A percentile compares a stretch with the other conserved stretches of the same genome.
Evolutionary conservation across 495 filamentous ascomycete genomes (phyloP).

Genomic region (Penicillium paradoxum): DNA sequence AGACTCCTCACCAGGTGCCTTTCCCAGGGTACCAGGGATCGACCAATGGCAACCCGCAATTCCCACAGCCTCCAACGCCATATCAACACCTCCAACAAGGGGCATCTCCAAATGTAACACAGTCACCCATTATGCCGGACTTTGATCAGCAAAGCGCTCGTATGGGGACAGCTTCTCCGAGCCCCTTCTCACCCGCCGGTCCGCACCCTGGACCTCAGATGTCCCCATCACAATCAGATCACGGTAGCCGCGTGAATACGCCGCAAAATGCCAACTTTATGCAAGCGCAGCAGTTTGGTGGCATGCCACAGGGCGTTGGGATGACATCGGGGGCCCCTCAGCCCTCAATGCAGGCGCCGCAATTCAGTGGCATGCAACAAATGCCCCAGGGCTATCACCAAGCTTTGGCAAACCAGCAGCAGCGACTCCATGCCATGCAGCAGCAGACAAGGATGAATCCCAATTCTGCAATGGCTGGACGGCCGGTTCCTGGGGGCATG

Average conservation of each 20-base stretch:
- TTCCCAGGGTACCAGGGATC: constrained; percentile 59
- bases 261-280: constrained; percentile 66
- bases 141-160: constrained; percentile 65
- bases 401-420: constrained; percentile 44
- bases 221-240: constrained; percentile 73
- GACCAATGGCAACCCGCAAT: constrained; percentile 51
- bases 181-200: constrained; percentile 78
- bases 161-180: constrained; percentile 85
- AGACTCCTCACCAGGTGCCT: constrained; percentile 76
- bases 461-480: constrained; percentile 41
- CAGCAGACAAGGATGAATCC: constrained; percentile 61
- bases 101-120: constrained; percentile 74
- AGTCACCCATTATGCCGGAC: constrained; percentile 82
- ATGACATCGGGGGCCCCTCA: constrained; percentile 31
- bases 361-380: constrained; percentile 39
- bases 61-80: constrained; percentile 53
- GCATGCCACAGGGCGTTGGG: constrained; percentile 27
- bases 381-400: constrained; percentile 48
- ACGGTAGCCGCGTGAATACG: constrained; percentile 65
- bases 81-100: constrained; percentile 83
- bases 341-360: constrained; percentile 45
- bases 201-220: constrained; percentile 71
- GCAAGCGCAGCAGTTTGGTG: constrained; percentile 37
- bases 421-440: constrained; percentile 51
- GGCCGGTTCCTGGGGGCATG: constrained; percentile 36